Evolutionary conservation across 1,139 yeast species (phyloP), one percentile per base, ranked within the genome.

Genomic region (Saccharomyces hybrid): DNA sequence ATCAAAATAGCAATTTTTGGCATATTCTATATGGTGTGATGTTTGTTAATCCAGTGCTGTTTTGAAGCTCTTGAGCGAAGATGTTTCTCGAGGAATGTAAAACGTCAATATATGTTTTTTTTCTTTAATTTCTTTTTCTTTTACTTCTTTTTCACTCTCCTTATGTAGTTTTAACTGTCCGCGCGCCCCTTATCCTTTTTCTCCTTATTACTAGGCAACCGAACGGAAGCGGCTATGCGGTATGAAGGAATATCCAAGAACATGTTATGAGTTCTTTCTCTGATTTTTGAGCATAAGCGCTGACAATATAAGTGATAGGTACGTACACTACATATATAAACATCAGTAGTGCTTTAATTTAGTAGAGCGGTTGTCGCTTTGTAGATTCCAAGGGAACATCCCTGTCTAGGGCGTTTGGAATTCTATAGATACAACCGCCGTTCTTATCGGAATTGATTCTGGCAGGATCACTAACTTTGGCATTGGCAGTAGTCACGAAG

Each of bases 401-500:
- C 6, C 25, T 6, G 9, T 42, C 38, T 8, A 55, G 27, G 8
- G 49, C 54, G 46, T 57, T 52, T 13, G 48, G 48, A 4, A 57
- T 46, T 52, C 52, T 53, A 50, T 53, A 61, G 30, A 60, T 48
- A 13, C 56, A 52, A 1, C 65, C 64, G 28, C 63, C 65, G 6
- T 41, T 13, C 5, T 11, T 27, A 30, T 60, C 59, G 7, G 47
- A 49, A 23, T 52, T 34, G 23, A 23, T 34, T 2, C 32, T 14
- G 4, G 30, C 54, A 13, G 52, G 50, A 32, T 54, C 59, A 47
- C 51, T 49, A 13, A 62, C 53, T 51, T 78, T 69, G 57, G 73
- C 64, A 60, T 81, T 81, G 1, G 86, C 96, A 25, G 86, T 78
- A 11, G 96, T 86, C 50, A 89, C 80, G 63, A 78, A 84, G 56